These are phyloP conservation scores for Yamagishiella unicocca DNA, from an alignment of 139 green algal species.

Conservation along the genomic window DNA sequence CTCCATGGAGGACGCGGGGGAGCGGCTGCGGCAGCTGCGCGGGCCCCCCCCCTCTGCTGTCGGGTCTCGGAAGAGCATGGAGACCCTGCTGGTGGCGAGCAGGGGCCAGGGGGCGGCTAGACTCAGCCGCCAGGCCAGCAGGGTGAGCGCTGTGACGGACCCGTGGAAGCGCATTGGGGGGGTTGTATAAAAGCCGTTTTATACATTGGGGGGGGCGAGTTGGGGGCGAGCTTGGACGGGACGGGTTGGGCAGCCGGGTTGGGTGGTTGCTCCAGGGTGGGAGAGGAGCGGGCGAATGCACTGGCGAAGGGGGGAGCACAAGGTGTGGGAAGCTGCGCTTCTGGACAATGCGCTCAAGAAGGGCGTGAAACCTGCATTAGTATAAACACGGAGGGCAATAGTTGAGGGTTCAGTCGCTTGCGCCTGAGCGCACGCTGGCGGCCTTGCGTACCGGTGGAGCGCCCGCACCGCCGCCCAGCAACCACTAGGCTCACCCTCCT, in stretches of 20 bases:
- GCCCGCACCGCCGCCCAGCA: neutral
- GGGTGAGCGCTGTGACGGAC: slow-evolving; percentile 1
- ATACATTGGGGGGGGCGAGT: neutral
- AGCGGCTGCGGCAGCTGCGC: neutral
- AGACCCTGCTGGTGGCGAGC: neutral
- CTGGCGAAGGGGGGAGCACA: neutral
- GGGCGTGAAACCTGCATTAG: no score
- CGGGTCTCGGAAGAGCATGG: neutral
- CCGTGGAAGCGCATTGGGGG: no score
- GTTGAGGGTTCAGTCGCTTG: neutral
- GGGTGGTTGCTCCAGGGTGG: neutral
- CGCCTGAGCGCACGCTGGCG: neutral
- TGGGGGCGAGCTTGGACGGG: neutral
- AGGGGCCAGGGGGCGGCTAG: neutral
- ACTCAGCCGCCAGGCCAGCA: neutral
- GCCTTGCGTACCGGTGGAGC: no score
- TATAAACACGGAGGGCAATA: neutral
- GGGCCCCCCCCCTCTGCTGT: neutral
- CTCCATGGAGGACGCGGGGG: neutral
- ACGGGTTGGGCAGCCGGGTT: neutral
- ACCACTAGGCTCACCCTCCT: neutral
- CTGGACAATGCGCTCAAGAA: no score
- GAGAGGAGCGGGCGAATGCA: neutral
- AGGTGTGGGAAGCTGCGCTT: neutral
- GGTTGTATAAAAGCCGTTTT: neutral